These are phyloP conservation scores for Coemansia guatemalensis DNA, from an alignment of 192 early-diverging fungal species.

Conservation along the genomic window DNA sequence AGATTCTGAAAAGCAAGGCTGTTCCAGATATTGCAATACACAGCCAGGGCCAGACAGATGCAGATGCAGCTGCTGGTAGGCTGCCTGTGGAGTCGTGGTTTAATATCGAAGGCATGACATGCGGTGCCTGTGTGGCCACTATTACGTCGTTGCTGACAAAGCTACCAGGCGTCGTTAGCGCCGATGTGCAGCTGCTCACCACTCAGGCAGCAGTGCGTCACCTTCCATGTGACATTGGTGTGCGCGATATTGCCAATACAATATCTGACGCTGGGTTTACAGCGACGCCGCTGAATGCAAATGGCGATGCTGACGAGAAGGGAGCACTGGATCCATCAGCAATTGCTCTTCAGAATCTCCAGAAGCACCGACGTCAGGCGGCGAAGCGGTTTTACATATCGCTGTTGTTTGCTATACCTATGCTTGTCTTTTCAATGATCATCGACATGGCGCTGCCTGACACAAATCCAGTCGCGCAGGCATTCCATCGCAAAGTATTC, in stretches of 20 bases:
- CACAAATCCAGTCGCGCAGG: constrained; percentile 31
- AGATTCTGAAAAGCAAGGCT: constrained; percentile 33
- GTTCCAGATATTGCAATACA: not conserved
- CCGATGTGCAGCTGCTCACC: constrained; percentile 76
- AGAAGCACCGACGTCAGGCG: constrained; percentile 75
- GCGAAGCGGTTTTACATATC: constrained; percentile 60
- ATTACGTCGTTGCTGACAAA: constrained; percentile 71
- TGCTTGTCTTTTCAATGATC: constrained; percentile 61
- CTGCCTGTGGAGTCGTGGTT: constrained; percentile 44
- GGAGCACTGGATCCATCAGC: constrained; percentile 61
- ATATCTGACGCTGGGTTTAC: constrained; percentile 77
- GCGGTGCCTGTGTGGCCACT: constrained; percentile 84
- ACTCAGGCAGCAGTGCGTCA: constrained; percentile 72
- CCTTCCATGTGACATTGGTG: constrained; percentile 62
- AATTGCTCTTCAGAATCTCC: constrained; percentile 71
- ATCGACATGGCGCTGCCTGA: constrained; percentile 55
- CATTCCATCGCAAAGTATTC: constrained; percentile 45
- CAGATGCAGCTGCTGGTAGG: constrained; percentile 14
- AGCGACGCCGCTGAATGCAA: constrained; percentile 48
- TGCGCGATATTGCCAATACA: constrained; percentile 75
- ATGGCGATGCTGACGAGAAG: not conserved
- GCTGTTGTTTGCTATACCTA: constrained; percentile 75
- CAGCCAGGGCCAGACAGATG: not conserved
- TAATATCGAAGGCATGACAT: constrained; percentile 89
- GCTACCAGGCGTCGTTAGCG: constrained; percentile 65